Evolutionary conservation across 768 basidiomycete genomes (phyloP), one percentile per base, ranked within the genome.

Genomic region (Paxillus ammoniavirescens): DNA sequence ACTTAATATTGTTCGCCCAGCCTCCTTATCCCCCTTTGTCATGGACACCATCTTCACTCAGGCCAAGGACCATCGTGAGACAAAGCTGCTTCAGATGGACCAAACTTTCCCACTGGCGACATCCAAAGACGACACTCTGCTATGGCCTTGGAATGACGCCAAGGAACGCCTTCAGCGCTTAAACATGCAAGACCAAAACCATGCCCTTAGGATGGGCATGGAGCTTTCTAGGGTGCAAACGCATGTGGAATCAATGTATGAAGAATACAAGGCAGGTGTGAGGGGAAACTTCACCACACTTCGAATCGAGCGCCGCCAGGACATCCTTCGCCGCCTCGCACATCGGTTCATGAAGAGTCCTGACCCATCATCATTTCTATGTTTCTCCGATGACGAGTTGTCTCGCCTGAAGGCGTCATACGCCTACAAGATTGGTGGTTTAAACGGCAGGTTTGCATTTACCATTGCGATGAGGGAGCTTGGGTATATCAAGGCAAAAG

Each of bases 381-480:
- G 42, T 36, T 57, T 59, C 45, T 59, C 58, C 35, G 63, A 61
- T 6, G 65, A 58, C 3, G 57, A 66, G 15, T 64, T 76, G 2
- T 61, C 65, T 9, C 65, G 71, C 3, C 53, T 83, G 45, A 75
- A 75, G 56, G 82, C 81, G 8, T 81, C 81, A 21, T 81, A 74
- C 50, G 81, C 80, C 0, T 83, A 84, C 60, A 35, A 68, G 1
- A 67, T 72, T 49, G 77, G 77, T 55, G 50, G 53, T 33, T 50
- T 40, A 2, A 35, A 18, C 2, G 64, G 71, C 5, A 69, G 75
- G 14, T 82, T 82, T 59, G 79, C 82, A 0, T 84, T 75, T 72
- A 73, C 83, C 61, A 74, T 85, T 31, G 79, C 82, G 2, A 76
- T 81, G 68, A 70, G 82, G 6, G 75, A 78, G 49, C 69, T 86